phyloP scores from a whole-genome alignment of 805 yeast species.

The Zygosaccharomyces bisporus region DNA sequence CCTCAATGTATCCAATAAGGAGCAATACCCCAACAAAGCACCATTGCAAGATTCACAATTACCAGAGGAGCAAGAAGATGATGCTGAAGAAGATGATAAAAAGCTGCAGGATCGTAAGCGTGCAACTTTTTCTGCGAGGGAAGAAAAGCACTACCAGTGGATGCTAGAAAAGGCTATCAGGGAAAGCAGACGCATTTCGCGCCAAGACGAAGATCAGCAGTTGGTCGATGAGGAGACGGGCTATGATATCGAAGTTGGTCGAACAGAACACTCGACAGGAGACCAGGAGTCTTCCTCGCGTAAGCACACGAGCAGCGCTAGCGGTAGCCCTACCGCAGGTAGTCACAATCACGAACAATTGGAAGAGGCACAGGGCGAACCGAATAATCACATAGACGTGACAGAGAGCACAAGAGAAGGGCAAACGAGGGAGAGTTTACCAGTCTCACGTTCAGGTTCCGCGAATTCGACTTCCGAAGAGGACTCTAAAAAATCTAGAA shows the following conservation, averaged over 20 bases:
- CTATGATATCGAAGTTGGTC: conserved; percentile 12
- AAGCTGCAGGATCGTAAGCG: conserved; percentile 35
- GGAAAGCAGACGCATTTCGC: conserved; percentile 40
- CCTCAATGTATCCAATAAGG: conserved; percentile 1
- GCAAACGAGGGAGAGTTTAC: neutral
- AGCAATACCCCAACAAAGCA: neutral
- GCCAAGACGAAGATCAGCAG: conserved; percentile 14
- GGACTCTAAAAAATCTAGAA: conserved; percentile 15
- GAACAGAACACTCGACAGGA: neutral
- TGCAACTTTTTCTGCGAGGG: conserved; percentile 40
- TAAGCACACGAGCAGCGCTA: conserved; percentile 10
- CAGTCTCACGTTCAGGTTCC: conserved; percentile 10
- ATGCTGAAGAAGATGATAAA: conserved; percentile 25
- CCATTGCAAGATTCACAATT: neutral
- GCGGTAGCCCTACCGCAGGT: conserved; percentile 11
- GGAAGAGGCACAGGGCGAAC: neutral
- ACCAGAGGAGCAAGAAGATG: conserved; percentile 2
- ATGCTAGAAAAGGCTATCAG: conserved; percentile 41
- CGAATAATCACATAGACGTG: neutral
- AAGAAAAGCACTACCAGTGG: conserved; percentile 43
- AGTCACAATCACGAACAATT: neutral
- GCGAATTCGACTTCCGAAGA: conserved; percentile 14
- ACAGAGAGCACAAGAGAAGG: neutral
- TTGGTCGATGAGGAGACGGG: conserved; percentile 7
- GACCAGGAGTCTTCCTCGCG: neutral